These are phyloP conservation scores for Misopates orontium DNA, from an alignment of 257 asterid genomes.

Conservation along the genomic window DNA sequence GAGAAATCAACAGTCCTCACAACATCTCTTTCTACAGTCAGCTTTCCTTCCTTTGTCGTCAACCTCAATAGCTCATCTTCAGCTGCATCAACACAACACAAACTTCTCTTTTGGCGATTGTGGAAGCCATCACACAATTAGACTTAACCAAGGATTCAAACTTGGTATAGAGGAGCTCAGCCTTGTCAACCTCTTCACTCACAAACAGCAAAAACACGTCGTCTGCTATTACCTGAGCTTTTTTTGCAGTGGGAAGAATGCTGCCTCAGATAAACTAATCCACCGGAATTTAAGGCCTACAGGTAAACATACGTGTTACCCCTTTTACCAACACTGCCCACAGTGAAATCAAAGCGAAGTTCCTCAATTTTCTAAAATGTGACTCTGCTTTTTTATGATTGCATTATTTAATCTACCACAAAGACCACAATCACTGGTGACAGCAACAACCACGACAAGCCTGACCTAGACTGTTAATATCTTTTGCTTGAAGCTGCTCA, in stretches of 20 bases:
- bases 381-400: conserved; percentile 69
- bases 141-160: conserved; percentile 84
- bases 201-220: conserved; percentile 79
- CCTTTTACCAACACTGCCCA: conserved; percentile 83
- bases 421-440: conserved; percentile 93
- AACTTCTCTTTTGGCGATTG: conserved; percentile 88
- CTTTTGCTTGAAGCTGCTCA: conserved; percentile 82
- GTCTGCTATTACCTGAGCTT: conserved; percentile 88
- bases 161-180: conserved; percentile 85
- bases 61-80: conserved; percentile 83
- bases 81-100: conserved; percentile 90
- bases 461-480: conserved; percentile 72
- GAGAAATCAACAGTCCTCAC: conserved; percentile 68
- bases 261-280: conserved; percentile 68
- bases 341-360: conserved; percentile 63
- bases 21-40: conserved; percentile 77
- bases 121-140: conserved; percentile 79
- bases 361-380: conserved; percentile 53
- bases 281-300: conserved; percentile 72
- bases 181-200: conserved; percentile 88
- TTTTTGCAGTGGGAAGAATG: conserved; percentile 77
- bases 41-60: conserved; percentile 81
- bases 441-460: conserved; percentile 88
- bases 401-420: conserved; percentile 83
- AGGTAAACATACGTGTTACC: conserved; percentile 67